A percentile compares a stretch with the other conserved stretches of the same genome.
phyloP scores from a whole-genome alignment of 2,329 filamentous ascomycete species.

The Gremmenia infestans region DNA sequence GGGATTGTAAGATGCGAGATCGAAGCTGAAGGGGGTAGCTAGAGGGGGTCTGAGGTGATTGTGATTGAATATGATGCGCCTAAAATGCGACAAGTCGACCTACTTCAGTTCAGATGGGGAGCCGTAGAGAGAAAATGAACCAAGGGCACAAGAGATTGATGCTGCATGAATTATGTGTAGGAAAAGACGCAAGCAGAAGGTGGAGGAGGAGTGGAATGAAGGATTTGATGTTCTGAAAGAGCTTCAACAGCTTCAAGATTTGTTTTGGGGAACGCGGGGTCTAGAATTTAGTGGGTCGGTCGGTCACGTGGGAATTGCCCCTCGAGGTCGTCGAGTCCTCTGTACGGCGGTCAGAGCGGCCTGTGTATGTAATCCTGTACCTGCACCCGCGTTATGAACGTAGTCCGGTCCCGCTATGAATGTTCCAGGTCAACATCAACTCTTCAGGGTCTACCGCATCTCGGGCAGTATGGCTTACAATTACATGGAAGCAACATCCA shows the following conservation, averaged over 20 bases:
- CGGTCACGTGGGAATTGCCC: too few species aligned
- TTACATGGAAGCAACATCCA: neutral
- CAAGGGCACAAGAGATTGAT: neutral
- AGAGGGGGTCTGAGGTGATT: neutral
- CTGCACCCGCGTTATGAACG: too few species aligned
- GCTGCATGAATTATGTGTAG: neutral
- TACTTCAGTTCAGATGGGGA: neutral
- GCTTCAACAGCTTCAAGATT: neutral
- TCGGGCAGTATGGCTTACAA: slow-evolving; percentile 8
- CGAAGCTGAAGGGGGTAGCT: neutral
- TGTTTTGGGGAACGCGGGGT: neutral
- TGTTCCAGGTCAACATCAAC: too few species aligned
- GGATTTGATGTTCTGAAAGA: neutral
- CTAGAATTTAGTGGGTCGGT: neutral
- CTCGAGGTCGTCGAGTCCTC: neutral
- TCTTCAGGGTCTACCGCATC: neutral
- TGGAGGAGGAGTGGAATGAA: neutral
- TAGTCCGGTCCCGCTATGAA: neutral
- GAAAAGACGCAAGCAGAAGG: neutral
- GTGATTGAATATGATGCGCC: neutral
- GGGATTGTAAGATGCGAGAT: neutral
- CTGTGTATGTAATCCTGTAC: too few species aligned
- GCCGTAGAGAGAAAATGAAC: neutral
- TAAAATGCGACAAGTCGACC: neutral
- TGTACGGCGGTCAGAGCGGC: neutral